Evolutionary conservation across 1,284 basidiomycete genomes (phyloP).

Genomic region (Ceratobasidium sp.): DNA sequence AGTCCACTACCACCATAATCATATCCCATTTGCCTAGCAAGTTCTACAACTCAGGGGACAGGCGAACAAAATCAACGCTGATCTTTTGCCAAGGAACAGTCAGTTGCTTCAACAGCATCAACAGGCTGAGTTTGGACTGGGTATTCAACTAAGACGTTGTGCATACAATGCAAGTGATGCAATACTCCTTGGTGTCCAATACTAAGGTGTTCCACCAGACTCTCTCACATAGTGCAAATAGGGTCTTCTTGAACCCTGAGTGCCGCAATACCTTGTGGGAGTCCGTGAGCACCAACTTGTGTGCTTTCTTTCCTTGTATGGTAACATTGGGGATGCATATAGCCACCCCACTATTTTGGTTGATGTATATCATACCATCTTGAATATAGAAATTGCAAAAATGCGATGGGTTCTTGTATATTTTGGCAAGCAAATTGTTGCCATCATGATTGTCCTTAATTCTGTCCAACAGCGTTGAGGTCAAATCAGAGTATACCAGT

Average conservation of each 20-base stretch:
- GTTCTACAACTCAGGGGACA: slow-evolving; percentile 57
- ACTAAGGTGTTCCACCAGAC: slow-evolving; percentile 52
- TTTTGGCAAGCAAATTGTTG: neutral
- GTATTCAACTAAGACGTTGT: slow-evolving; percentile 42
- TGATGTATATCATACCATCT: slow-evolving; percentile 54
- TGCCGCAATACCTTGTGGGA: slow-evolving; percentile 47
- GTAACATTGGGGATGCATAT: slow-evolving; percentile 60
- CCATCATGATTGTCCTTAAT: neutral
- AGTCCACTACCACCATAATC: slow-evolving; percentile 60
- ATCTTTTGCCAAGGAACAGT: slow-evolving; percentile 59
- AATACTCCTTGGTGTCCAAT: slow-evolving; percentile 45
- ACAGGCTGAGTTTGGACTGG: slow-evolving; percentile 54
- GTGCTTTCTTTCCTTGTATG: neutral
- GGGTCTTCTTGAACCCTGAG: slow-evolving; percentile 48
- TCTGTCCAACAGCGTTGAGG: neutral
- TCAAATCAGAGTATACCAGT: neutral
- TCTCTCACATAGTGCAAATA: slow-evolving; percentile 19
- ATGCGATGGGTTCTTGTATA: slow-evolving; percentile 49
- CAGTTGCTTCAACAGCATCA: slow-evolving; percentile 58
- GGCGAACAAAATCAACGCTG: slow-evolving; percentile 64
- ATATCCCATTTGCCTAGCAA: slow-evolving; percentile 58
- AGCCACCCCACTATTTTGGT: slow-evolving; percentile 45
- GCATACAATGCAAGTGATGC: slow-evolving; percentile 42
- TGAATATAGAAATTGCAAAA: slow-evolving; percentile 54
- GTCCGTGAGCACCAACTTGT: slow-evolving; percentile 37